Conservation (phyloP, 2,329 filamentous ascomycete species). For the Xylaria sp. region DNA sequence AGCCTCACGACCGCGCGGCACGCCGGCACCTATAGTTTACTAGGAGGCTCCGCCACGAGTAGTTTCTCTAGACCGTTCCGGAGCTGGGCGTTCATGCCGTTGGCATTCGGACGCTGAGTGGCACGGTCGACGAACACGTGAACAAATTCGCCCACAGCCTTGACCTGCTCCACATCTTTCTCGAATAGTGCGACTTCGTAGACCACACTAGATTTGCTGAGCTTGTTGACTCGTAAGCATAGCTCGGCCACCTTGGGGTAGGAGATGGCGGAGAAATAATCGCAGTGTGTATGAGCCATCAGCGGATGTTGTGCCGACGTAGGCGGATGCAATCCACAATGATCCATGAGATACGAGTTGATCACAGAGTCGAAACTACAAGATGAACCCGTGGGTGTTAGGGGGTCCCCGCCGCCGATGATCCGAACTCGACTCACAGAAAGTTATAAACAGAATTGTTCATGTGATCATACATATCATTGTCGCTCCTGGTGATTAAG, state of each 20-base stretch:
- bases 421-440: slow-evolving; percentile 59
- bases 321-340: slow-evolving; percentile 78
- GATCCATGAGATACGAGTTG: slow-evolving; percentile 85
- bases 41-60: slow-evolving; percentile 49
- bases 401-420: not conserved
- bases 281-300: slow-evolving; percentile 84
- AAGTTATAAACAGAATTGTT: slow-evolving; percentile 91
- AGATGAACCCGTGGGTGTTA: slow-evolving; percentile 7
- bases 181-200: slow-evolving; percentile 93
- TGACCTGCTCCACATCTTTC: slow-evolving; percentile 75
- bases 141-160: slow-evolving; percentile 85
- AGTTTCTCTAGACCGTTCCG: slow-evolving; percentile 69
- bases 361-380: slow-evolving; percentile 84
- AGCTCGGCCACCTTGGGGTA: slow-evolving; percentile 87
- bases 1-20: not conserved
- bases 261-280: slow-evolving; percentile 83
- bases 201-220: slow-evolving; percentile 86
- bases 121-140: slow-evolving; percentile 88
- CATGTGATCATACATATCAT: slow-evolving; percentile 94
- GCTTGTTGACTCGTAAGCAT: slow-evolving; percentile 81
- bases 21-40: slow-evolving; percentile 46
- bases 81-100: slow-evolving; percentile 71
- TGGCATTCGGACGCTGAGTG: slow-evolving; percentile 71
- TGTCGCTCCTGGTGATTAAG: slow-evolving; percentile 75
- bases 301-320: slow-evolving; percentile 79